A percentile compares a stretch with the other conserved stretches of the same genome.
phyloP scores from a whole-genome alignment of 139 green algal genomes.

The Auxenochlorella protothecoides region DNA sequence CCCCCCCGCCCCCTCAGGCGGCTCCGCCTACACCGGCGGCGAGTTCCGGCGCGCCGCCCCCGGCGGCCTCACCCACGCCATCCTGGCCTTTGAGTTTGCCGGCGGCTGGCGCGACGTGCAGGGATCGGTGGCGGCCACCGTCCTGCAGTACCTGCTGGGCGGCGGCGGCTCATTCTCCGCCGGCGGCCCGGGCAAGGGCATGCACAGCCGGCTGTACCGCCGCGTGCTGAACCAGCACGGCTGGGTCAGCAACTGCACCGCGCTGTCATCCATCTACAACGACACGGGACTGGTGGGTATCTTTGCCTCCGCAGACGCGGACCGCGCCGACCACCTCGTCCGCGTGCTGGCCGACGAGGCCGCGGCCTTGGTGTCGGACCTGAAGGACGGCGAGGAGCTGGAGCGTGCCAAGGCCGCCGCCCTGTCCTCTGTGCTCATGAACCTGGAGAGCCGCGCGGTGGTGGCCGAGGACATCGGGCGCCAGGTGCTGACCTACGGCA shows the following conservation, averaged over 20 bases:
- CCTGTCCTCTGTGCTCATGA: constrained; percentile 73
- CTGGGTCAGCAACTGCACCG: constrained; percentile 78
- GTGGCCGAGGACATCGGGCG: constrained; percentile 92
- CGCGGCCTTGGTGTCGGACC: constrained; percentile 38
- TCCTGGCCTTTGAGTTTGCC: constrained; percentile 61
- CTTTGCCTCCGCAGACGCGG: constrained; percentile 36
- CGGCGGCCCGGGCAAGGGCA: constrained; percentile 87
- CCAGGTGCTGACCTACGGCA: constrained; percentile 88
- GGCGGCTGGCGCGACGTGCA: constrained; percentile 88
- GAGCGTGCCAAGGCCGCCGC: constrained; percentile 77
- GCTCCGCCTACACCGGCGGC: constrained; percentile 18
- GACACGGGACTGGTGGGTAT: constrained; percentile 81
- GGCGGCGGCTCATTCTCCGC: constrained; percentile 86
- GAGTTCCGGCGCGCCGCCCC: constrained; percentile 28
- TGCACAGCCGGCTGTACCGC: constrained; percentile 93
- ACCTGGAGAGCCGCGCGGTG: constrained; percentile 82
- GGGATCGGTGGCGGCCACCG: constrained; percentile 61
- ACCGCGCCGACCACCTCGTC: constrained; percentile 31
- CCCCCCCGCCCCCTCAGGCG: background rate
- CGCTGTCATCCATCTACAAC: constrained; percentile 83
- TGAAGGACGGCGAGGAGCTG: constrained; percentile 63
- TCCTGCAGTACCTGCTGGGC: constrained; percentile 85
- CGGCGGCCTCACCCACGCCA: constrained; percentile 36
- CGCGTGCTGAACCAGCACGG: constrained; percentile 76
- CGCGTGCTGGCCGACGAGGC: constrained; percentile 38